These are phyloP conservation scores for Streptanthus diversifolius DNA, from an alignment of 345 rosid genomes.

Conservation along the genomic window DNA sequence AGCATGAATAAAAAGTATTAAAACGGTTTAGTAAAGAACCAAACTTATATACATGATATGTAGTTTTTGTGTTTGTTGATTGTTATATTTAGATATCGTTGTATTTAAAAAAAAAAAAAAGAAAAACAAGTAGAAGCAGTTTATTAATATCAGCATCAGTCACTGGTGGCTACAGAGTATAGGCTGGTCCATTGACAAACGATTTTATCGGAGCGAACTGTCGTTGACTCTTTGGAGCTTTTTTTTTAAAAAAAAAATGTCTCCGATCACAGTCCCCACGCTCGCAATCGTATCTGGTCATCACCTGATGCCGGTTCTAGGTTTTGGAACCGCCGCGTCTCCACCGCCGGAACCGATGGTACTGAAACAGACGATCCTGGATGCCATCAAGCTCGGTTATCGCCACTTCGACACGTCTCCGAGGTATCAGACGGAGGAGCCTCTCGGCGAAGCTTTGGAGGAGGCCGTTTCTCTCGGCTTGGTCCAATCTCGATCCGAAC, in stretches of 20 bases:
- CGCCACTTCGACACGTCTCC: constrained; percentile 76
- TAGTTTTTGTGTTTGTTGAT: no score
- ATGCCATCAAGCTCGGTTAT: constrained; percentile 51
- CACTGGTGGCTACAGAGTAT: no score
- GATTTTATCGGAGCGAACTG: background rate
- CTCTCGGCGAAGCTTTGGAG: constrained; percentile 49
- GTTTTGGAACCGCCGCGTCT: constrained; percentile 42
- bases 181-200: background rate
- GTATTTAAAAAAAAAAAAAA: no score
- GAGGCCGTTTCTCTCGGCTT: constrained; percentile 47
- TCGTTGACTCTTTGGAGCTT: background rate
- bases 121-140: no score
- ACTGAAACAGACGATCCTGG: constrained; percentile 29
- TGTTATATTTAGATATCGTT: no score
- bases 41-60: no score
- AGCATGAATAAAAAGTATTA: no score
- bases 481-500: constrained; percentile 42
- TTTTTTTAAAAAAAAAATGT: background rate
- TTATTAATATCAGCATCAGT: no score
- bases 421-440: constrained; percentile 46
- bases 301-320: constrained; percentile 40
- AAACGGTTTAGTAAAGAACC: no score
- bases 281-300: constrained; percentile 21
- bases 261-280: constrained; percentile 4
- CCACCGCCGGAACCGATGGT: constrained; percentile 23